Percentiles rank a stretch among this genome's conserved stretches.
Conservation (phyloP, 495 filamentous ascomycete species). For the Penicillium fimorum region DNA sequence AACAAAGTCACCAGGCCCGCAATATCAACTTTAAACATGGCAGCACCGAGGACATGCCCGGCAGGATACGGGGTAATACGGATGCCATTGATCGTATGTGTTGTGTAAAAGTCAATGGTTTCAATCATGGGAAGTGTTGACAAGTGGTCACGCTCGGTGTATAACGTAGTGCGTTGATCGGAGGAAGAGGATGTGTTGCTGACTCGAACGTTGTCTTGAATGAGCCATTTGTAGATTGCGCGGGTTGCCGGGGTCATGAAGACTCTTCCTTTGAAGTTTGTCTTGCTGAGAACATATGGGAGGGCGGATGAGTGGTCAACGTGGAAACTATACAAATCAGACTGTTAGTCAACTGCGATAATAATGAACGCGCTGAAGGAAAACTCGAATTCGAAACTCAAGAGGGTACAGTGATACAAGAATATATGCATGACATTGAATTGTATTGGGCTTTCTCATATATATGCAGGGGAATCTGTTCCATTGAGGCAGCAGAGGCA, state of each 20-base stretch:
- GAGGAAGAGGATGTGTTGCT: slow-evolving; percentile 71
- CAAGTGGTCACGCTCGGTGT: slow-evolving; percentile 91
- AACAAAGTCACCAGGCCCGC: slow-evolving; percentile 94
- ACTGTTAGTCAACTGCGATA: slow-evolving; percentile 25
- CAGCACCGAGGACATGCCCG: slow-evolving; percentile 94
- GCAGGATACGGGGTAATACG: slow-evolving; percentile 95
- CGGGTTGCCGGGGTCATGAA: slow-evolving; percentile 99
- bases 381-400: background rate
- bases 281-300: slow-evolving; percentile 95
- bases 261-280: slow-evolving; percentile 91
- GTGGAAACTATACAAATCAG: slow-evolving; percentile 69
- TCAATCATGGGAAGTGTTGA: slow-evolving; percentile 91
- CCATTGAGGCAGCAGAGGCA: background rate
- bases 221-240: slow-evolving; percentile 99
- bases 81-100: slow-evolving; percentile 92
- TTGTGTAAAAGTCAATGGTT: slow-evolving; percentile 97
- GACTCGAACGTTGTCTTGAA: slow-evolving; percentile 92
- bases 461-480: slow-evolving; percentile 26
- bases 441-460: slow-evolving; percentile 37
- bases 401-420: slow-evolving; percentile 27
- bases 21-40: slow-evolving; percentile 97
- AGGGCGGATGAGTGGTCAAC: slow-evolving; percentile 95
- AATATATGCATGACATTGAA: slow-evolving; percentile 21
- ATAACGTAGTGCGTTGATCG: slow-evolving; percentile 73
- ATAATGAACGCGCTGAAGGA: background rate